Evolutionary conservation across 371 early-diverging fungal species (phyloP), one percentile per base, ranked within the genome.

Genomic region (Mortierella sp.): DNA sequence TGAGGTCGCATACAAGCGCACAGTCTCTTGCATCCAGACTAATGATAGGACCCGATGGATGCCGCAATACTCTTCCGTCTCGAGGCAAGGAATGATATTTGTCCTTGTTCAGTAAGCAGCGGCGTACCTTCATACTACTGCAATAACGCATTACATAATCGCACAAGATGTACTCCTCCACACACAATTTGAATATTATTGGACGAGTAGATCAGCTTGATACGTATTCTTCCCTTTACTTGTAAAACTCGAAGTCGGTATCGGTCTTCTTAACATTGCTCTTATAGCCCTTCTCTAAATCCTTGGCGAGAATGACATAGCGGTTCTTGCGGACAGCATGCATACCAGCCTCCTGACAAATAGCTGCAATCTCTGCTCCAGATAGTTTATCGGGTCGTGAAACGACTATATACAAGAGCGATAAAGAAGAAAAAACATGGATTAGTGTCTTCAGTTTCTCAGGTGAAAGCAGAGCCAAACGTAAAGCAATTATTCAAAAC

Each of bases 321-420:
- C 94, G 60, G 58, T 79, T 79, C 62, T 79, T 72, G 56, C 69
- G 73, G 17, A 83, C 91, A 19, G 99, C 99, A 61, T 97, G 96
- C 98, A 99, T 99, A 73, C 99, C 99, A 30, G 99, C 99, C 80
- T 99, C 99, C 81, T 99, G 99, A 78, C 99, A 99, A 69, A 99
- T 98, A 21, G 99, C 94, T n/a, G 99, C 95, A 71, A 99, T 98
- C 79, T 99, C 99, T 37, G 99, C 99, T 79, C 99, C 98, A 63
- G 93, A 93, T 42, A 99, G 87, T 80, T 97, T 99, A 83, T 99
- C 99, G 41, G 99, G 96, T 56, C 99, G 89, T 50, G 96, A 93
- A 4, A 99, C 95, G 85, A 99, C 75, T 95, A 81, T 4, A 50
- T 31, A 49, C 3, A 12, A 7, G 24, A 55, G 43, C 15, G 43